phyloP scores from a whole-genome alignment of 176 grass and related monocot genomes.

The Dendrocalamus sinicus region DNA sequence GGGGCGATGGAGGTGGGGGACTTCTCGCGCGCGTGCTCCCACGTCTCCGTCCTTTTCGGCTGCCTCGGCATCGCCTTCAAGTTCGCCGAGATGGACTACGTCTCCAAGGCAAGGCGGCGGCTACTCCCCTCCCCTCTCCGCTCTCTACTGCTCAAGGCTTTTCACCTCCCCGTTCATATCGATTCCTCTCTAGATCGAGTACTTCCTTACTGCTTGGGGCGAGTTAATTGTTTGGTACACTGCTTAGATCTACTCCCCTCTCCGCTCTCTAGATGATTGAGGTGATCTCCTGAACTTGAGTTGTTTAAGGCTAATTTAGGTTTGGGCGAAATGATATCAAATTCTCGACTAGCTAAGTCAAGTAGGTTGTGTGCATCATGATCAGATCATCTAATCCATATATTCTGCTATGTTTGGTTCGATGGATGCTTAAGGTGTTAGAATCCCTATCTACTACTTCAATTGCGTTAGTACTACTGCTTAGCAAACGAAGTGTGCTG shows the following conservation, averaged over 20 bases:
- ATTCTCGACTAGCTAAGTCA: neutral
- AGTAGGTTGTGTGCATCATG: neutral
- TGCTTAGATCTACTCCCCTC: neutral
- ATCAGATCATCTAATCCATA: neutral
- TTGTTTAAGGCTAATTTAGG: neutral
- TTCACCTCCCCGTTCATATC: neutral
- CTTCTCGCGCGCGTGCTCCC: constrained; percentile 81
- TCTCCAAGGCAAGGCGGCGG: constrained; percentile 65
- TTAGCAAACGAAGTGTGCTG: neutral
- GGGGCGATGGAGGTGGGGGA: constrained; percentile 55
- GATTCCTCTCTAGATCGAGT: constrained; percentile 1
- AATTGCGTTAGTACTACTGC: neutral
- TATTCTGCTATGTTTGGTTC: neutral
- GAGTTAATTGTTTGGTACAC: neutral
- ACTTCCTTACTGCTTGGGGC: neutral
- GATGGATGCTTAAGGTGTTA: neutral
- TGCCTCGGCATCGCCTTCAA: constrained; percentile 96
- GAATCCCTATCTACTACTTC: neutral
- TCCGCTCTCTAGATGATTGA: neutral
- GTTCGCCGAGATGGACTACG: constrained; percentile 98
- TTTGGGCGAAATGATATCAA: neutral
- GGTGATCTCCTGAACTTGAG: neutral
- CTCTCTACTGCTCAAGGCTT: neutral
- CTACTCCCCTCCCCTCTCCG: neutral
- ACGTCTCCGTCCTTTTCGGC: constrained; percentile 90